These are phyloP conservation scores for Sporothrix phasma DNA, from an alignment of 2,329 filamentous ascomycete genomes.

Conservation along the genomic window DNA sequence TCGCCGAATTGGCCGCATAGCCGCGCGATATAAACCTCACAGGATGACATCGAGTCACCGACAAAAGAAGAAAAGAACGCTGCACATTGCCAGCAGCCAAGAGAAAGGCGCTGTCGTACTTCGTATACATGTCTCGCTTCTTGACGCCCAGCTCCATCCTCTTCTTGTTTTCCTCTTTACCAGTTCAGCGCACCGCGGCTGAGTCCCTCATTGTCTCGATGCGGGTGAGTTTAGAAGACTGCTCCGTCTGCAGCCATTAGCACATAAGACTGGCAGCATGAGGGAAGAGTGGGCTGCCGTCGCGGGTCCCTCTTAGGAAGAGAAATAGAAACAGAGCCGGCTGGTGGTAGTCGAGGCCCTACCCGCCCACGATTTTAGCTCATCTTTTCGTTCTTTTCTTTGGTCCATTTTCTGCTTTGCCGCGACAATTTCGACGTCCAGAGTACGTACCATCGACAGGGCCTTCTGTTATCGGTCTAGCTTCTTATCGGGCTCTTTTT, in stretches of 20 bases:
- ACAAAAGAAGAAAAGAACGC: no score
- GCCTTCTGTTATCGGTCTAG: background rate
- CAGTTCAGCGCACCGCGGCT: background rate
- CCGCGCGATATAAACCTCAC: no score
- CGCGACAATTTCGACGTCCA: background rate
- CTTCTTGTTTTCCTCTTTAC: background rate
- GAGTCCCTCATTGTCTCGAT: background rate
- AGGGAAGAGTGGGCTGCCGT: background rate
- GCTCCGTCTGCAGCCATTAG: background rate
- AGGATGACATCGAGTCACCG: no score
- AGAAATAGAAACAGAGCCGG: no score
- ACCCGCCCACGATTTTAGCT: background rate
- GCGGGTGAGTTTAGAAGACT: background rate
- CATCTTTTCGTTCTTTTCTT: background rate
- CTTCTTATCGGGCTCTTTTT: background rate
- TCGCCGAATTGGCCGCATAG: no score
- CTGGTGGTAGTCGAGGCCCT: background rate
- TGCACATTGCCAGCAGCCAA: no score
- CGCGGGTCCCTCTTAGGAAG: no score
- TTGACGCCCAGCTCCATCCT: no score
- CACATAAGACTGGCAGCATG: slow-evolving; percentile 2
- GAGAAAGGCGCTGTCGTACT: no score
- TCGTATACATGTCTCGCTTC: no score
- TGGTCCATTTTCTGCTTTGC: no score
- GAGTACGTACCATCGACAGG: no score